Percentiles rank a stretch among this genome's conserved stretches.
Evolutionary conservation across 1,284 basidiomycete genomes (phyloP).

Genomic region (Amylostereum chailletii): DNA sequence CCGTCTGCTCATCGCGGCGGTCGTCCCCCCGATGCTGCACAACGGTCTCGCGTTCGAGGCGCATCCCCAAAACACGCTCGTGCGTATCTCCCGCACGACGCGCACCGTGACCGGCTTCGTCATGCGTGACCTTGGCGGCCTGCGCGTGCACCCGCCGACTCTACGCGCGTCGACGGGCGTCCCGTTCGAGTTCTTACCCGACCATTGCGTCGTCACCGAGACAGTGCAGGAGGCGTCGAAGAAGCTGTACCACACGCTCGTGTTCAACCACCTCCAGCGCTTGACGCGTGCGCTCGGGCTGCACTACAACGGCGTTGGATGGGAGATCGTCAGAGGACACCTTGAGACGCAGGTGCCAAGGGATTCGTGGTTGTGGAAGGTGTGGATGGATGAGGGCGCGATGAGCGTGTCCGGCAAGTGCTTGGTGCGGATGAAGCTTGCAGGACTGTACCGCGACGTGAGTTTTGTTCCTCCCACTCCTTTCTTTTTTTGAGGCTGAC

Average conservation of each 20-base stretch:
- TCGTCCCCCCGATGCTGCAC: constrained; percentile 38
- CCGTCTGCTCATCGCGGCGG: constrained; percentile 34
- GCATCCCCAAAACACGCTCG: constrained; percentile 43
- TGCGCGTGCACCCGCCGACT: constrained; percentile 39
- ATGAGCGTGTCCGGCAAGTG: constrained; percentile 37
- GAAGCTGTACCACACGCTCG: constrained; percentile 45
- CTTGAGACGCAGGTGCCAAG: constrained; percentile 32
- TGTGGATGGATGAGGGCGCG: constrained; percentile 32
- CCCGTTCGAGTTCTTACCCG: constrained; percentile 38
- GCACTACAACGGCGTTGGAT: constrained; percentile 38
- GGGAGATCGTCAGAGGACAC: constrained; percentile 35
- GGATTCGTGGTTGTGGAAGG: constrained; percentile 31
- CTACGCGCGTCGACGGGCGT: constrained; percentile 34
- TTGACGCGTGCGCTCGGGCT: constrained; percentile 39
- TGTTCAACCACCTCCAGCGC: constrained; percentile 47
- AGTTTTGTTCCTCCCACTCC: constrained; percentile 12
- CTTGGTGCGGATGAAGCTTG: constrained; percentile 43
- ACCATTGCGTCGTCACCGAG: constrained; percentile 36
- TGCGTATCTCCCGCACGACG: constrained; percentile 32
- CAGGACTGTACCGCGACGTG: constrained; percentile 42
- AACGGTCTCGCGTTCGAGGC: constrained; percentile 48
- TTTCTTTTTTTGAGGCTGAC: constrained; percentile 7
- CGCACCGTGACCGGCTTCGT: constrained; percentile 36
- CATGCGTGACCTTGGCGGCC: constrained; percentile 41
- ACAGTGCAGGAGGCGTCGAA: constrained; percentile 37